Conservation (phyloP, 768 basidiomycete genomes). For the Tylopilus felleus region DNA sequence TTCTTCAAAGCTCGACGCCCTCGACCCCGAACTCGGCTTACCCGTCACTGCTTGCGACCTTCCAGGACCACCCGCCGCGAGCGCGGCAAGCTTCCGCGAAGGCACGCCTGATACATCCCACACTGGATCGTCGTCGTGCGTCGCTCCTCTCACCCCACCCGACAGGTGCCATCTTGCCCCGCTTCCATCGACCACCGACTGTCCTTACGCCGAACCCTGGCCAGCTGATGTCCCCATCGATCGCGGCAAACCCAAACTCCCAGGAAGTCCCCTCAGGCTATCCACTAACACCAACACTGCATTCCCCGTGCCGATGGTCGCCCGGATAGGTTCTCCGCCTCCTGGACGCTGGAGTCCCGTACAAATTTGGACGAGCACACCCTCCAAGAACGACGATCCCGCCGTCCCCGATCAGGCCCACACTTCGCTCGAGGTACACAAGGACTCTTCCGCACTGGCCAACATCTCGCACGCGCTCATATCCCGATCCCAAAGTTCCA, state of each 20-base stretch:
- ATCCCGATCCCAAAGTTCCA: conserved; percentile 15
- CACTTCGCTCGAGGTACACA: not conserved
- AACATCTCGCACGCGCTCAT: conserved; percentile 19
- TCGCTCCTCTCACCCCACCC: conserved; percentile 24
- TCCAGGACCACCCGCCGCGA: not conserved
- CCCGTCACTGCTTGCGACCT: not conserved
- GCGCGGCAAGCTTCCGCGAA: not conserved
- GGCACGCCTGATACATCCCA: conserved; percentile 10
- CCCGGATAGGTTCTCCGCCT: conserved; percentile 6
- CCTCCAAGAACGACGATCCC: conserved; percentile 8
- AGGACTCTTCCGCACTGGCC: conserved; percentile 3
- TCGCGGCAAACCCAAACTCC: conserved; percentile 6
- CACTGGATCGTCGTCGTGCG: not conserved
- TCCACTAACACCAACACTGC: conserved; percentile 6
- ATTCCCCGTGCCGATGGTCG: conserved; percentile 4
- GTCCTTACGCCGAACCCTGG: conserved; percentile 24
- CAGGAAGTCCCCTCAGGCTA: conserved; percentile 22
- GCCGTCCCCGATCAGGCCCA: not conserved
- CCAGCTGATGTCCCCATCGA: conserved; percentile 7
- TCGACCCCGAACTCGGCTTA: conserved; percentile 18
- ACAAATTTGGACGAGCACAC: conserved; percentile 27
- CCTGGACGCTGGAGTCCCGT: conserved; percentile 14
- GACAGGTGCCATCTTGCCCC: conserved; percentile 22
- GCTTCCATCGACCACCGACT: conserved; percentile 16
- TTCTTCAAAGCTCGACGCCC: conserved; percentile 16